Evolutionary conservation across 345 rosid genomes (phyloP), one percentile per base, ranked within the genome.

Genomic region (Noccaea bulbosa): DNA sequence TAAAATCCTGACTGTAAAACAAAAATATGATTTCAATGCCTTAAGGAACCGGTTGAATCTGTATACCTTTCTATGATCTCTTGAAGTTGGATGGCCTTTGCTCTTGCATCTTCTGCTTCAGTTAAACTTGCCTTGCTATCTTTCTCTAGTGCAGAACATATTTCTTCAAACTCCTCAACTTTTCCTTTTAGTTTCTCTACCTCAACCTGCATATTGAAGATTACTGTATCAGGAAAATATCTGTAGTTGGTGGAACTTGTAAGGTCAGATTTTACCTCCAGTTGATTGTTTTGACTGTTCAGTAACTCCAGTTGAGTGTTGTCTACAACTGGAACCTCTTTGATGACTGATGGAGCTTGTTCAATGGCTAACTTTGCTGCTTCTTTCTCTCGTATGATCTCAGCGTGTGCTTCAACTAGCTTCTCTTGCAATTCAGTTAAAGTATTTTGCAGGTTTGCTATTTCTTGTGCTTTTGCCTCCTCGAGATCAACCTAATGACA

Each of bases 271-370:
- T 44, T 39, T 85, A 87, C 92, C 86, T 85, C 83, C 41, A 81
- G 72, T 60, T 79, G 79, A 49, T 76, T 71, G 27, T 82, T 87
- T 52, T 79, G 83, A 70, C 68, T 72, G 71, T 51, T 75, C 33
- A 83, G 78, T 56, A 72, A 50, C 65, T 85, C 82, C 69, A 85
- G 62, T 76, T 72, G 84, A 61, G 82, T 76, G 50, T 83, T 76
- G 53, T 85, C 90, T 68, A 84, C 79, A 35, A 87, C 78, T 33
- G 84, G 80, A 51, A 81, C 85, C 82, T 87, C 94, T 75, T 83
- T 81, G 71, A 86, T 83, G 63, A 86, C 81, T 15, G 88, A 84
- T 64, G 84, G 88, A 75, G 88, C 94, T 80, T 83, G 80, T 78
- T 84, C 95, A 72, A 86, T 81, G 43, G 85, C 87, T 75, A 78